These are phyloP conservation scores for Parasarocladium wereldwijsianum DNA, from an alignment of 2,329 filamentous ascomycete genomes.

Conservation along the genomic window DNA sequence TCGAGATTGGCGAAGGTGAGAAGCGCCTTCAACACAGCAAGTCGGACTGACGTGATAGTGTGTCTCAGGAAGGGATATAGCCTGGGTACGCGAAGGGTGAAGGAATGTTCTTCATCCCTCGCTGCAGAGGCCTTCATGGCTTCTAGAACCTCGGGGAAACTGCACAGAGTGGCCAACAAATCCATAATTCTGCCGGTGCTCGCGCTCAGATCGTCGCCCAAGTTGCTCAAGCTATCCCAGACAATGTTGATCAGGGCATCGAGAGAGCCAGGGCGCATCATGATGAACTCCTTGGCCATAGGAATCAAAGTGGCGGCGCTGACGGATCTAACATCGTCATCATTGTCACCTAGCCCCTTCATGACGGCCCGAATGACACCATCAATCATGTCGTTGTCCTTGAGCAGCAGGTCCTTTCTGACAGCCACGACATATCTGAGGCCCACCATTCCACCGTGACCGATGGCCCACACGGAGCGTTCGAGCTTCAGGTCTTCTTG, in stretches of 20 bases:
- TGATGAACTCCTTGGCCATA: slow-evolving; percentile 89
- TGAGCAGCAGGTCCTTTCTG: slow-evolving; percentile 76
- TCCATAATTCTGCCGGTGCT: slow-evolving; percentile 99
- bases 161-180: slow-evolving; percentile 84
- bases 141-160: slow-evolving; percentile 81
- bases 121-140: slow-evolving; percentile 87
- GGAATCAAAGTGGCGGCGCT: slow-evolving; percentile 95
- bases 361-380: slow-evolving; percentile 86
- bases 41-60: slow-evolving; percentile 89
- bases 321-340: slow-evolving; percentile 93
- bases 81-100: slow-evolving; percentile 80
- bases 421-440: slow-evolving; percentile 91
- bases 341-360: slow-evolving; percentile 78
- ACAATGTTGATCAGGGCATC: slow-evolving; percentile 82
- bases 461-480: slow-evolving; percentile 78
- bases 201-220: slow-evolving; percentile 93
- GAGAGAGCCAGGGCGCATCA: slow-evolving; percentile 62
- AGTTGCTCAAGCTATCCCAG: slow-evolving; percentile 90
- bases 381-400: slow-evolving; percentile 76
- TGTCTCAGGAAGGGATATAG: slow-evolving; percentile 93
- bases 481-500: slow-evolving; percentile 66
- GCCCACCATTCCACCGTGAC: slow-evolving; percentile 96
- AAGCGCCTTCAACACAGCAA: slow-evolving; percentile 82
- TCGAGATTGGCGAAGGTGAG: slow-evolving; percentile 86
- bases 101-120: slow-evolving; percentile 73